phyloP scores from a whole-genome alignment of 306 rosid species.

The Cucumis hystrix region DNA sequence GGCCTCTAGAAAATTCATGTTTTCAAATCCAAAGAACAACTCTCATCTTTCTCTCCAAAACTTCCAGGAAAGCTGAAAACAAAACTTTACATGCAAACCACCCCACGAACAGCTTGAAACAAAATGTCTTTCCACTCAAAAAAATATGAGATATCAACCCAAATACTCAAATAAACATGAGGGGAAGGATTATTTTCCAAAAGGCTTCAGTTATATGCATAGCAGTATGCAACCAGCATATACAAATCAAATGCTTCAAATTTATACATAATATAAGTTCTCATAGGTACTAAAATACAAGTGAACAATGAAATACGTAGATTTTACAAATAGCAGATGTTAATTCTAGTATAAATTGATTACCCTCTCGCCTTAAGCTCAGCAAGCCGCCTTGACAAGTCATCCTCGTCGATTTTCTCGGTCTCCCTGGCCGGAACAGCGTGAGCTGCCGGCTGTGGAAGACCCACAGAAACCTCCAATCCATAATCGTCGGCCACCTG shows the following conservation, averaged over 20 bases:
- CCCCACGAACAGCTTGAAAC: neutral
- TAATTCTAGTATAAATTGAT: neutral
- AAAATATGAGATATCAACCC: neutral
- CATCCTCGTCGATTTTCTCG: constrained; percentile 78
- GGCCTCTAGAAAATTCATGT: neutral
- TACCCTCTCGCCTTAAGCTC: constrained; percentile 97
- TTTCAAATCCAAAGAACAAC: neutral
- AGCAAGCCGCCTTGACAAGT: constrained; percentile 75
- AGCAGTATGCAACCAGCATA: neutral
- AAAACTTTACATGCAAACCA: neutral
- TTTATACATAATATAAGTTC: neutral
- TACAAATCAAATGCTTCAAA: neutral
- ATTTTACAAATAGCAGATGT: neutral
- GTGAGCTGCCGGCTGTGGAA: constrained; percentile 75
- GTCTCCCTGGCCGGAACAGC: constrained; percentile 80
- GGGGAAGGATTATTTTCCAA: neutral
- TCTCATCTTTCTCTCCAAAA: neutral
- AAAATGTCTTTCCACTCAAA: neutral
- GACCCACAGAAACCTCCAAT: constrained; percentile 87
- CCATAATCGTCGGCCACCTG: constrained; percentile 97
- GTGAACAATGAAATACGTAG: neutral
- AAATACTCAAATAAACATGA: neutral
- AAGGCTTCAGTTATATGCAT: neutral
- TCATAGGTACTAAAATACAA: neutral
- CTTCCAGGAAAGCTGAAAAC: neutral